Conservation (phyloP, 345 rosid genomes). For the Arabidopsis suecica region DNA sequence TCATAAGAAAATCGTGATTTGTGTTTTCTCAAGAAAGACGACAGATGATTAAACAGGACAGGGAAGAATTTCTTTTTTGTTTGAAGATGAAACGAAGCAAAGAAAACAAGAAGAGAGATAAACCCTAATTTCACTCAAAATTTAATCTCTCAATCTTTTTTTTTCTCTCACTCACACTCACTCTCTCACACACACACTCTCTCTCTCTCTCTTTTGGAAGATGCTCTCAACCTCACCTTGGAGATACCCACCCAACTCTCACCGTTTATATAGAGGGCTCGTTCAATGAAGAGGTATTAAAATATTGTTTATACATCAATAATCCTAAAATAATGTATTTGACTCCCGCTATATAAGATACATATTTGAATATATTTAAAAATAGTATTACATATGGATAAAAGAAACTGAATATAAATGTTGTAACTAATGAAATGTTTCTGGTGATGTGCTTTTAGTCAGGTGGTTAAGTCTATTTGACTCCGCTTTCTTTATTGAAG, state of each 20-base stretch:
- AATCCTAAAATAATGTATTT: not conserved
- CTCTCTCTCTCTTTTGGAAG: slow-evolving; percentile 22
- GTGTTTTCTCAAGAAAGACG: not conserved
- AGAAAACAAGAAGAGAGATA: not conserved
- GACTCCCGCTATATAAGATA: not conserved
- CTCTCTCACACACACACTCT: not conserved
- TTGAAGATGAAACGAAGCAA: slow-evolving; percentile 12
- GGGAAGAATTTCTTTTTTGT: not conserved
- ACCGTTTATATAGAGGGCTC: slow-evolving; percentile 52
- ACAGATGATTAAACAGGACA: slow-evolving; percentile 56
- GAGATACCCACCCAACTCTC: not conserved
- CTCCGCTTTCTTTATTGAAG: no score
- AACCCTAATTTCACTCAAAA: slow-evolving; percentile 32
- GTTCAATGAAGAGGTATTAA: slow-evolving; percentile 2
- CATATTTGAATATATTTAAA: no score
- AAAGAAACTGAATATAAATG: no score
- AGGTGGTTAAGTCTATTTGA: no score
- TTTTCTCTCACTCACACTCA: not conserved
- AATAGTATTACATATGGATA: no score
- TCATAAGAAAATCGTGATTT: slow-evolving; percentile 55
- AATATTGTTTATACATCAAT: not conserved
- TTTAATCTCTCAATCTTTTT: not conserved
- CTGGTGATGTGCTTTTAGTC: no score
- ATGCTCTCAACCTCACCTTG: slow-evolving; percentile 45
- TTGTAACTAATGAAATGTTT: no score